Conservation (phyloP, 495 filamentous ascomycete species). For the Parathielavia hyrcaniae region DNA sequence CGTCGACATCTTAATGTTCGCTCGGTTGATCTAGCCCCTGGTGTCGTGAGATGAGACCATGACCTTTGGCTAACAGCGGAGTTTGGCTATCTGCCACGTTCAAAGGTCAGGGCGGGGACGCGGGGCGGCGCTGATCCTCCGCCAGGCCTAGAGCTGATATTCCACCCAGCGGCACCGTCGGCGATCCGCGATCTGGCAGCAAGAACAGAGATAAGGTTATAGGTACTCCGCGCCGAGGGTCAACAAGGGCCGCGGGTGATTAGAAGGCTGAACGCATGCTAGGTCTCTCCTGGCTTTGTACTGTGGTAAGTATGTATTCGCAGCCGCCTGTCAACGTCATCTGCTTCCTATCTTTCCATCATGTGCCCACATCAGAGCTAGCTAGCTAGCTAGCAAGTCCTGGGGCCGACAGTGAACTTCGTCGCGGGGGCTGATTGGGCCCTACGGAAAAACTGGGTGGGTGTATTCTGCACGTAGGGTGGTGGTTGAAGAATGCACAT, state of each 20-base stretch:
- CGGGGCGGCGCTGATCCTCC: constrained; percentile 19
- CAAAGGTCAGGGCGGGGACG: background rate
- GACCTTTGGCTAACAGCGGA: background rate
- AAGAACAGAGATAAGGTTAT: background rate
- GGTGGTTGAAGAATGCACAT: background rate
- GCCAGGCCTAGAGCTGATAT: background rate
- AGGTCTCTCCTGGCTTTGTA: constrained; percentile 11
- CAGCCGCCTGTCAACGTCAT: constrained; percentile 22
- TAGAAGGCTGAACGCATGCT: too few species aligned
- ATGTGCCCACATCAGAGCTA: background rate
- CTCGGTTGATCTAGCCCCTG: too few species aligned
- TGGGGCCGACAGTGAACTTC: constrained; percentile 8
- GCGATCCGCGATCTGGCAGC: constrained; percentile 12
- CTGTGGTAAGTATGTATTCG: too few species aligned
- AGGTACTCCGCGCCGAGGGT: too few species aligned
- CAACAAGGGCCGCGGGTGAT: too few species aligned
- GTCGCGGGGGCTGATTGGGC: background rate
- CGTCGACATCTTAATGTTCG: too few species aligned
- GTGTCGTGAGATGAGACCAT: background rate
- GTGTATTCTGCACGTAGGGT: background rate
- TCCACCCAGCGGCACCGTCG: background rate
- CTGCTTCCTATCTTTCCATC: constrained; percentile 20
- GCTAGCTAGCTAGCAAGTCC: constrained; percentile 12
- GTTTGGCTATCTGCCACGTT: too few species aligned
- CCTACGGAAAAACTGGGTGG: background rate